Base-by-base conservation (phyloP, 148 eudicot species). In the Cornus controversa region DNA sequence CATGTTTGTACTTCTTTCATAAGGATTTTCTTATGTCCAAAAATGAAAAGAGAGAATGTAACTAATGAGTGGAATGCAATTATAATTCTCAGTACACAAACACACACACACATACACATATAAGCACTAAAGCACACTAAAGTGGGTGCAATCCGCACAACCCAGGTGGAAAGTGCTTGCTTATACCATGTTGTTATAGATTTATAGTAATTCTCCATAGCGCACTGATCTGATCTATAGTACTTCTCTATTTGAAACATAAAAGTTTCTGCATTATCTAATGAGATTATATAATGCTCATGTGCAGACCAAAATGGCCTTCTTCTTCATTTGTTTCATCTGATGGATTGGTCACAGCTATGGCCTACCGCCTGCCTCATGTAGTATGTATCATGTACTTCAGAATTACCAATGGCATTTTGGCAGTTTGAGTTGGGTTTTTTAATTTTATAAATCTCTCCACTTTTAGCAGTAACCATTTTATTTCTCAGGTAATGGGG, bases 341-440 rank as follows among this genome's bases (percentile, higher is more conserved):
- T 40, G 99, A 96, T 83, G 98, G 98, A 77, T 77, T 96, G 87
- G 80, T 96, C 69, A 96, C 99, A 34, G 98, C 99, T 79, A 96
- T 96, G 99, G 97, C 99, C 70, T 96, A 91, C 82, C 99, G 99
- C 80, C 85, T 91, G 80, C 99, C 99, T 87, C 98, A 96, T 83
- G 99, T 96, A 76, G 99, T 96, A 91, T 69, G 94, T 80, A 76
- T 79, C 66, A 25, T 29, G 47, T 45, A 57, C 54, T 69, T 58
- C 40, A 14, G 24, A 60, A 45, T 25, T 29, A 16, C 22, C 28
- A 69, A 15, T 69, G 8, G 42, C n/a, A 2, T 24, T 40, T 37
- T 75, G n/a, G 57, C 66, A 36, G 54, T 78, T 74, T 18, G 50
- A 58, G 34, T 73, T 28, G 24, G 75, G 66, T 16, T 53, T 6